A percentile compares a stretch with the other conserved stretches of the same genome.
Evolutionary conservation across 2,329 filamentous ascomycete species (phyloP).

Genomic region (Torrubiella hemipterigena): DNA sequence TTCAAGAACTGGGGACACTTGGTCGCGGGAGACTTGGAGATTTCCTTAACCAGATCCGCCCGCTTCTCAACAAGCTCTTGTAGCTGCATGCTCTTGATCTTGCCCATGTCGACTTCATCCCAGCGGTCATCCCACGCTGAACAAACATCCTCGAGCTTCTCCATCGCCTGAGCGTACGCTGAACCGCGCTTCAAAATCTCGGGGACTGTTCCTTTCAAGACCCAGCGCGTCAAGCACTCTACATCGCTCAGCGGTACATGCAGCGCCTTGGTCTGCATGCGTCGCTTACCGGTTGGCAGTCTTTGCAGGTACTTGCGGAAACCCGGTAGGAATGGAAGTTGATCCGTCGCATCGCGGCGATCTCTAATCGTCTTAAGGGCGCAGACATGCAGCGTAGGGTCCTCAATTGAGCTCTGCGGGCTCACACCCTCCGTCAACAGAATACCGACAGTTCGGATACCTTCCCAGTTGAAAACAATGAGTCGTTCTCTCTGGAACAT

Average conservation of each 20-base stretch:
- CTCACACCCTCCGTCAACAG: conserved; percentile 65
- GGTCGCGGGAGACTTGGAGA: conserved; percentile 53
- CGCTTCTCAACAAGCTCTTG: conserved; percentile 70
- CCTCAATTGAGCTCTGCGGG: conserved; percentile 40
- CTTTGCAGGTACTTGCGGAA: conserved; percentile 58
- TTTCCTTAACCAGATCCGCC: conserved; percentile 46
- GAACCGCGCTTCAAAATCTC: conserved; percentile 45
- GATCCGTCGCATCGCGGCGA: conserved; percentile 67
- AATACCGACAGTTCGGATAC: conserved; percentile 70
- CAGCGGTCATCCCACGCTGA: conserved; percentile 66
- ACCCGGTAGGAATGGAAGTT: conserved; percentile 67
- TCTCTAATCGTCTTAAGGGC: conserved; percentile 61
- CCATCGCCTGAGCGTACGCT: conserved; percentile 41
- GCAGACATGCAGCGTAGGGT: conserved; percentile 63
- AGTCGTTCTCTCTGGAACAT: conserved; percentile 67
- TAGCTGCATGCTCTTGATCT: conserved; percentile 71
- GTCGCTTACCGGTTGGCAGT: conserved; percentile 52
- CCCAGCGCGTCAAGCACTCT: conserved; percentile 69
- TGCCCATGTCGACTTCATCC: conserved; percentile 73
- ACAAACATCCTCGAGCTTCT: conserved; percentile 57
- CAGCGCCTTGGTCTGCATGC: conserved; percentile 55
- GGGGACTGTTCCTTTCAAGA: conserved; percentile 45
- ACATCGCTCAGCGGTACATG: conserved; percentile 67
- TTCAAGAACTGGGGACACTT: conserved; percentile 71
- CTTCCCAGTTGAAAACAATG: conserved; percentile 76